These are phyloP conservation scores for Ceratocystis variospora DNA, from an alignment of 2,329 filamentous ascomycete genomes.

Conservation along the genomic window DNA sequence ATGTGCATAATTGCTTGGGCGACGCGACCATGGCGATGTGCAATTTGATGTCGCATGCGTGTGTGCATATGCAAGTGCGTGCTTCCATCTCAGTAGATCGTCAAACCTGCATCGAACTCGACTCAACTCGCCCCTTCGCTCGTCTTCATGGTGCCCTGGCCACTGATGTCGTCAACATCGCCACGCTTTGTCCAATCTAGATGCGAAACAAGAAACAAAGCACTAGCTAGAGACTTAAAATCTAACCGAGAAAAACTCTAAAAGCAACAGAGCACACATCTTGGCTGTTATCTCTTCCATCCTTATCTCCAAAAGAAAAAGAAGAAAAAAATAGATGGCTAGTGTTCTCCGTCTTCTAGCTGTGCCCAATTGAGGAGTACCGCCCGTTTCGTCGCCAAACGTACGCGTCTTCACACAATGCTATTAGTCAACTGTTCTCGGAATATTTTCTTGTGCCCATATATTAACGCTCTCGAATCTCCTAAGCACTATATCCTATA, in stretches of 20 bases:
- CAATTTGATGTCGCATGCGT: not conserved
- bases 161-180: not conserved
- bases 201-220: not conserved
- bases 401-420: not conserved
- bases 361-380: too few relatives aligned
- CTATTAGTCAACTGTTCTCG: not conserved
- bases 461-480: too few relatives aligned
- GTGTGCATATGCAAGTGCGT: not conserved
- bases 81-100: not conserved
- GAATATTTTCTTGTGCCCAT: too few relatives aligned
- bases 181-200: not conserved
- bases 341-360: too few relatives aligned
- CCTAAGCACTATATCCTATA: too few relatives aligned
- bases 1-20: constrained; percentile 4
- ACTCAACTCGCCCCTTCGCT: not conserved
- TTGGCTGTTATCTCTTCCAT: not conserved
- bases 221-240: not conserved
- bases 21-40: not conserved
- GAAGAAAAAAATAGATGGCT: not conserved
- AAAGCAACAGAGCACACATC: not conserved
- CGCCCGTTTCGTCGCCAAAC: not conserved
- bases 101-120: too few relatives aligned
- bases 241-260: not conserved
- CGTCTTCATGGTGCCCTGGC: not conserved
- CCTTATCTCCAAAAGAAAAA: not conserved